Evolutionary conservation across 805 yeast species (phyloP), one percentile per base, ranked within the genome.

Genomic region (Candida ovalis): DNA sequence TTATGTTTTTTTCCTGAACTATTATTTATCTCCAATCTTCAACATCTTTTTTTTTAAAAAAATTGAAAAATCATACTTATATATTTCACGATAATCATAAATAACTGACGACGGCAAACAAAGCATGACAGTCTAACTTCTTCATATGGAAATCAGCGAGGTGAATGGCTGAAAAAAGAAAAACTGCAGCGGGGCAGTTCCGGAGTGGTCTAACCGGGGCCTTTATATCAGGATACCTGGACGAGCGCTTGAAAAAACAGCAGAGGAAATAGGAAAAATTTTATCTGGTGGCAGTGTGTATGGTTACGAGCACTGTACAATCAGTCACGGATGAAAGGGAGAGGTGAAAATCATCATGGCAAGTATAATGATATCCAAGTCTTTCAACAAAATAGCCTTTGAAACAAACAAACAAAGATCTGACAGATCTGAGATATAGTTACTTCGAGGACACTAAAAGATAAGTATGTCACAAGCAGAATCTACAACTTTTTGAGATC

Each of bases 311-410:
- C 38, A 35, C 38, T 35, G 38, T n/a, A n/a, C 17, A 35, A 12
- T n/a, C 38, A 35, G 38, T 35, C 38, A 35, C 38, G 38, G 38
- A 18, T 12, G 22, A 35, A 35, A n/a, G 38, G 38, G 38, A 21
- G n/a, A n/a, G n/a, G n/a, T n/a, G n/a, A n/a, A n/a, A n/a, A n/a
- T n/a, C n/a, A n/a, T n/a, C n/a, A n/a, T n/a, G 28, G 28, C 28
- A 10, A 25, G 28, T 25, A 10, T n/a, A n/a, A n/a, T n/a, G n/a
- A n/a, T n/a, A n/a, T n/a, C n/a, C 30, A 27, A 27, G 30, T 27
- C 30, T 27, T 8, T 30, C 35, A 30, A 10, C 6, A 5, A 30
- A 8, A 30, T 12, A 15, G 17, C 35, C 4, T 15, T 6, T n/a
- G n/a, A n/a, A n/a, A n/a, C n/a, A n/a, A n/a, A n/a, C n/a, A n/a